phyloP scores from a whole-genome alignment of 2,329 filamentous ascomycete genomes.

The Pestalotiopsis sp. region DNA sequence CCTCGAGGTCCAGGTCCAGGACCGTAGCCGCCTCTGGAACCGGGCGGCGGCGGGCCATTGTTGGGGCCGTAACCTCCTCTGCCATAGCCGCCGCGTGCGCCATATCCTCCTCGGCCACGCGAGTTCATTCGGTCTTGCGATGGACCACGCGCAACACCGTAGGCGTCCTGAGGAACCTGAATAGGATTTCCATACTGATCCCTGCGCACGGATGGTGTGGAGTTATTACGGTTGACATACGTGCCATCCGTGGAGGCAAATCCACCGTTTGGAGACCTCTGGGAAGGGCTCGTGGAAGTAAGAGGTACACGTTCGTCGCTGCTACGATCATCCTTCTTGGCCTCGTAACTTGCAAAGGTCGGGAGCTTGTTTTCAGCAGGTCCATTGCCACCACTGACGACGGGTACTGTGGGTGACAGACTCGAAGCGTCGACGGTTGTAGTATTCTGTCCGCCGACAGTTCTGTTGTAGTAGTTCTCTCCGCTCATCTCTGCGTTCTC shows the following conservation, averaged over 20 bases:
- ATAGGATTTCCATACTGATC: slow-evolving; percentile 68
- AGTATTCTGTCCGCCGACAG: slow-evolving; percentile 52
- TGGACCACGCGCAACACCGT: slow-evolving; percentile 45
- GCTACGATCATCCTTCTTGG: slow-evolving; percentile 56
- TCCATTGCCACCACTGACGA: slow-evolving; percentile 55
- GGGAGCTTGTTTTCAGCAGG: slow-evolving; percentile 49
- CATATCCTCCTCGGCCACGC: slow-evolving; percentile 57
- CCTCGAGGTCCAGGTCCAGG: slow-evolving; percentile 7
- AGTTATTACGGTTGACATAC: slow-evolving; percentile 34
- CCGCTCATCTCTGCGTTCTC: slow-evolving; percentile 98
- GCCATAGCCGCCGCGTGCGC: slow-evolving; percentile 50
- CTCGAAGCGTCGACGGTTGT: slow-evolving; percentile 34
- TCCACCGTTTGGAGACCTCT: slow-evolving; percentile 53
- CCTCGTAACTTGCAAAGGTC: slow-evolving; percentile 64
- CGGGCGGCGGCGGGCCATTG: slow-evolving; percentile 43
- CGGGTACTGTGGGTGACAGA: slow-evolving; percentile 59
- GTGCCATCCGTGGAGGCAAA: slow-evolving; percentile 36
- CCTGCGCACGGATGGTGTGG: slow-evolving; percentile 34
- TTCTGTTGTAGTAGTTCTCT: slow-evolving; percentile 81
- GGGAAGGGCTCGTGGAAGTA: slow-evolving; percentile 63
- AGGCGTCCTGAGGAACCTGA: slow-evolving; percentile 42
- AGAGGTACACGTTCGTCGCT: slow-evolving; percentile 73
- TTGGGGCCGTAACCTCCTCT: slow-evolving; percentile 40
- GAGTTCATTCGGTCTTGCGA: slow-evolving; percentile 47
- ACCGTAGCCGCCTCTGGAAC: slow-evolving; percentile 46